Conservation (phyloP, 225 moss, liverwort and hornwort species). For the Marchantia polymorpha region DNA sequence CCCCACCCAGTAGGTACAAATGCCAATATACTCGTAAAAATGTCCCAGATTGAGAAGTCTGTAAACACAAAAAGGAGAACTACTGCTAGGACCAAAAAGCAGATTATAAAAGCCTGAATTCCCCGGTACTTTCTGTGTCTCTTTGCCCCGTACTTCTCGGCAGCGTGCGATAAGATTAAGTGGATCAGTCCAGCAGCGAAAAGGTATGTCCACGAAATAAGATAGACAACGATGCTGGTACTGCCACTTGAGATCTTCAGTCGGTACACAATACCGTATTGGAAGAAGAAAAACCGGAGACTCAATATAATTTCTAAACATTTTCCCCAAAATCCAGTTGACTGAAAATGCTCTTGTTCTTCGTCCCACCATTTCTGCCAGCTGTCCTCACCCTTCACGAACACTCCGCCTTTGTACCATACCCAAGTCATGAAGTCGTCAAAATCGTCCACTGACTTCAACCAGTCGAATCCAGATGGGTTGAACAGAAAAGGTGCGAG, state of each 20-base stretch:
- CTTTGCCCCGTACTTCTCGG: slow-evolving; percentile 59
- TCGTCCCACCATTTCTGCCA: slow-evolving; percentile 96
- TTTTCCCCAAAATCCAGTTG: slow-evolving; percentile 91
- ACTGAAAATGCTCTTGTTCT: slow-evolving; percentile 71
- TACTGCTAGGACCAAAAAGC: slow-evolving; percentile 36
- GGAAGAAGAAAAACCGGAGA: slow-evolving; percentile 91
- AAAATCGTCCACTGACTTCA: slow-evolving; percentile 87
- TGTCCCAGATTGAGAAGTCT: slow-evolving; percentile 57
- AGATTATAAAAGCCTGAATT: slow-evolving; percentile 65
- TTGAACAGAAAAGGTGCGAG: slow-evolving; percentile 95
- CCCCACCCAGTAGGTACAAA: slow-evolving; percentile 96
- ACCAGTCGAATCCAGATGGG: slow-evolving; percentile 98
- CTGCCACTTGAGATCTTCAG: slow-evolving; percentile 66
- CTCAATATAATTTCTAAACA: slow-evolving; percentile 70
- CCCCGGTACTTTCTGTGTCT: slow-evolving; percentile 66
- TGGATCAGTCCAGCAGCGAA: slow-evolving; percentile 70
- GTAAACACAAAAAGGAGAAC: slow-evolving; percentile 70
- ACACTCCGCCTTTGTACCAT: slow-evolving; percentile 83
- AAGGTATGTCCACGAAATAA: slow-evolving; percentile 86
- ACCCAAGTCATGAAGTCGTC: slow-evolving; percentile 92
- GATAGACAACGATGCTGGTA: slow-evolving; percentile 83
- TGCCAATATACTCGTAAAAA: slow-evolving; percentile 78
- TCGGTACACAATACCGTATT: slow-evolving; percentile 93
- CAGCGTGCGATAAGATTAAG: slow-evolving; percentile 52
- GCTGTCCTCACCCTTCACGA: slow-evolving; percentile 61